These are phyloP conservation scores for Blastocystis sp. DNA, from an alignment of 352 stramenopile species.

Conservation along the genomic window DNA sequence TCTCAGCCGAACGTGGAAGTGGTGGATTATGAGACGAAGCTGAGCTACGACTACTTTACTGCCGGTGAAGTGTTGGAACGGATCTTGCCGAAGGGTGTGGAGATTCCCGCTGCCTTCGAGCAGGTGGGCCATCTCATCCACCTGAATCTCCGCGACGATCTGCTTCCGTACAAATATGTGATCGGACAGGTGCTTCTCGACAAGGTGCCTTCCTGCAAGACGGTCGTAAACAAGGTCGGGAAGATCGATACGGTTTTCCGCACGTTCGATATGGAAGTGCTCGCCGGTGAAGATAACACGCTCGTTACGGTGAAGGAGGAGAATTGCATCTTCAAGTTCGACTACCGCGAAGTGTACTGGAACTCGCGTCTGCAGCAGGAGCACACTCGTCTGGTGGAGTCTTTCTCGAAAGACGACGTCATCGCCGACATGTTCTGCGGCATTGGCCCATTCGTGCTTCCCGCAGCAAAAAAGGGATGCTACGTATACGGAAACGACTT, in stretches of 20 bases:
- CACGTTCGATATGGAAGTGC: constrained; percentile 79
- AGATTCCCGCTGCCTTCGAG: constrained; percentile 86
- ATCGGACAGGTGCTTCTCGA: constrained; percentile 89
- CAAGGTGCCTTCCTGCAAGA: constrained; percentile 83
- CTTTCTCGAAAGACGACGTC: constrained; percentile 64
- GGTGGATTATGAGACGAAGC: constrained; percentile 11
- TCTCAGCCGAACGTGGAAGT: constrained; percentile 50
- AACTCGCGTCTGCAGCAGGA: constrained; percentile 77
- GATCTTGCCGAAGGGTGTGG: constrained; percentile 68
- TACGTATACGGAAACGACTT: constrained; percentile 74
- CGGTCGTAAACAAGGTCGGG: constrained; percentile 91
- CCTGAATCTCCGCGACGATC: constrained; percentile 83
- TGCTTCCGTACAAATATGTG: constrained; percentile 85
- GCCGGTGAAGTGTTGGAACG: constrained; percentile 61
- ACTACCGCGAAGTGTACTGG: constrained; percentile 78
- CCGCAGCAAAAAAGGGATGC: constrained; percentile 68
- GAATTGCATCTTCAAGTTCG: constrained; percentile 73
- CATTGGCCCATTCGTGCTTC: constrained; percentile 76
- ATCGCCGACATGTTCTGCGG: constrained; percentile 77
- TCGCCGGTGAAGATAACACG: constrained; percentile 70
- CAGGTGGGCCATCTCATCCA: constrained; percentile 88
- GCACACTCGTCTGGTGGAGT: constrained; percentile 70
- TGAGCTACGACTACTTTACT: constrained; percentile 63
- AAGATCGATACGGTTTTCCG: constrained; percentile 82
- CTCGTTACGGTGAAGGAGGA: constrained; percentile 72